Evolutionary conservation across 75 land plant species (phyloP).

Genomic region (Isoetes taiwanensis): DNA sequence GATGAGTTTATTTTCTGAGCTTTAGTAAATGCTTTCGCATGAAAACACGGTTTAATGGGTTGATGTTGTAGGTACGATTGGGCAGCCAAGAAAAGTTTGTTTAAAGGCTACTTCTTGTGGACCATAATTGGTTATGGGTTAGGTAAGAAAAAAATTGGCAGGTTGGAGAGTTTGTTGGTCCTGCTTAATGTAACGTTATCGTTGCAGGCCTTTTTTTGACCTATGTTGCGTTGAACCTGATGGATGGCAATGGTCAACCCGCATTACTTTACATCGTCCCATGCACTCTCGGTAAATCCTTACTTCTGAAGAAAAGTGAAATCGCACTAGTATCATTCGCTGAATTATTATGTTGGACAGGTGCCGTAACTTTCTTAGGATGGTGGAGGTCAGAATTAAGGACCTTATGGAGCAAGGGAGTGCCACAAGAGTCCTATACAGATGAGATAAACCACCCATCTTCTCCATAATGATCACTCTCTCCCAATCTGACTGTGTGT

Average conservation of each 20-base stretch:
- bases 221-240: conserved; percentile 81
- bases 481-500: no score
- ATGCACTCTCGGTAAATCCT: conserved; percentile 67
- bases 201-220: conserved; percentile 74
- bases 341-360: conserved; percentile 24
- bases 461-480: conserved; percentile 8
- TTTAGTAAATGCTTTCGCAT: no score
- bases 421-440: conserved; percentile 1
- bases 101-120: conserved; percentile 78
- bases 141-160: conserved; percentile 39
- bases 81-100: conserved; percentile 59
- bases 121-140: conserved; percentile 78
- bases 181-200: background rate
- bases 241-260: conserved; percentile 97
- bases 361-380: conserved; percentile 51
- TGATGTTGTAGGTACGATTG: conserved; percentile 59
- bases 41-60: no score
- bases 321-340: background rate
- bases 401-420: conserved; percentile 57
- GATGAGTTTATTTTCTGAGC: no score
- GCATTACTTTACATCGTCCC: conserved; percentile 95
- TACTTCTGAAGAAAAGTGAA: background rate
- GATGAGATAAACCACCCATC: background rate
- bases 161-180: background rate
- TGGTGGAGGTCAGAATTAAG: conserved; percentile 57